Evolutionary conservation across 1,284 basidiomycete species (phyloP), one percentile per base, ranked within the genome.

Genomic region (Chalciporus sp.): DNA sequence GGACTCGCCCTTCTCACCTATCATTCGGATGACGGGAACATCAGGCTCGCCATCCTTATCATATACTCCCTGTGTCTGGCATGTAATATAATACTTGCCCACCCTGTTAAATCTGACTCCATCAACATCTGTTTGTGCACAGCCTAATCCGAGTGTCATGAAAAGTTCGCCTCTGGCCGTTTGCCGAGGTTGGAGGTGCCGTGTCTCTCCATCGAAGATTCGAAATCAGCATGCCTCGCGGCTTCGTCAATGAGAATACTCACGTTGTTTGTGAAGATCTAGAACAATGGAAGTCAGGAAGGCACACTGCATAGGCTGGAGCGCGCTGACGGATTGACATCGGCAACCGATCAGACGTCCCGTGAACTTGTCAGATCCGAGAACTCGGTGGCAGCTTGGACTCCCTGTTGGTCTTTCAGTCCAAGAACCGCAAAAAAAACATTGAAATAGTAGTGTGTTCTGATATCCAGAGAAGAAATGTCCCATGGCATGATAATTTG

Each of bases 261-360:
- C 29, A 83, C 75, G 65, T 93, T 94, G 76, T 92, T 92, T 61
- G 84, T 82, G 76, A 86, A 96, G 3, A 96, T 79, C 57, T 94
- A 78, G 60, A 95, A 85, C 10, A 87, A 82, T 2, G 95, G 93
- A 43, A 91, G 73, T 71, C 28, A 29, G 28, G 28, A 11, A 29
- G 11, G 9, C 8, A 29, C 28, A 29, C 9, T 8, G 28, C 8
- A 17, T 84, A 84, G 47, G 94, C 94, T n/a, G 94, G 94, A 51
- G 96, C 88, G 6, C 28, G 95, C 84, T 41, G 88, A 83, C 8
- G 92, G 89, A 35, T 82, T 81, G 29, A 92, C 87, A 65, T 92
- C 92, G 58, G 94, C 80, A 20, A 90, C 84, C 35, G 35, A n/a
- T 37, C 16, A n/a, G 14, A 37, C 17, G n/a, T 39, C n/a, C 35